Base-by-base conservation (phyloP, 768 basidiomycete genomes). In the Lactifluus piperatus region DNA sequence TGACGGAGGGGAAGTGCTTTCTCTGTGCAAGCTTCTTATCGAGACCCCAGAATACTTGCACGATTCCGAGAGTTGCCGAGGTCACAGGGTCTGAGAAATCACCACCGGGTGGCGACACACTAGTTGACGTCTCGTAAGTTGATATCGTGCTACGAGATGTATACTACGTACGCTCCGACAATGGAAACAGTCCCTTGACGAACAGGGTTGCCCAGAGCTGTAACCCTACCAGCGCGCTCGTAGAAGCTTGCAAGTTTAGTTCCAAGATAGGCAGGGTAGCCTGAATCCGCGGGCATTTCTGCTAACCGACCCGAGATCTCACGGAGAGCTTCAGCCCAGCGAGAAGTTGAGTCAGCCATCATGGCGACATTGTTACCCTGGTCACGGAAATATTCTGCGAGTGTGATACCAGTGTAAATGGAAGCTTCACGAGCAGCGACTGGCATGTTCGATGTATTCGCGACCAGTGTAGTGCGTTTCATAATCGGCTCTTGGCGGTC, bases 371-470 rank as follows among this genome's bases (percentile, higher is more conserved):
- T 94, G 69, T 80, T 85, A 20, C 97, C 97, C 72, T 98, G 97
- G 73, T 99, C 97, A 74, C 97, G 91, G 88, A 97, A 98, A 76
- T 98, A 98, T 70, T 99, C 97, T 26, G 97, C 94, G 22, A 98
- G 83, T 1, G 97, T 98, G 74, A 98, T 98, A 67, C 97, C 97
- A 54, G 97, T 99, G 75, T 99, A 99, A 71, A 99, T 98, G 20
- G 95, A 97, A 5, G 97, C 97, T 74, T 99, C 97, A 65, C 97
- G 91, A 45, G 97, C 97, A 45, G 97, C 97, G 66, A 99, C 97
- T 66, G 97, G 97, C 97, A 99, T 99, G 77, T 98, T 98, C 50
- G 97, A 99, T 3, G 97, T 99, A 72, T 99, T 99, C 65, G 97
- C 97, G 61, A 99, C 94, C 24, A 99, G 84, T 14, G 94, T 92